These are phyloP conservation scores for Teratosphaeriaceae sp. DNA, from an alignment of 2,329 filamentous ascomycete genomes.

Conservation along the genomic window DNA sequence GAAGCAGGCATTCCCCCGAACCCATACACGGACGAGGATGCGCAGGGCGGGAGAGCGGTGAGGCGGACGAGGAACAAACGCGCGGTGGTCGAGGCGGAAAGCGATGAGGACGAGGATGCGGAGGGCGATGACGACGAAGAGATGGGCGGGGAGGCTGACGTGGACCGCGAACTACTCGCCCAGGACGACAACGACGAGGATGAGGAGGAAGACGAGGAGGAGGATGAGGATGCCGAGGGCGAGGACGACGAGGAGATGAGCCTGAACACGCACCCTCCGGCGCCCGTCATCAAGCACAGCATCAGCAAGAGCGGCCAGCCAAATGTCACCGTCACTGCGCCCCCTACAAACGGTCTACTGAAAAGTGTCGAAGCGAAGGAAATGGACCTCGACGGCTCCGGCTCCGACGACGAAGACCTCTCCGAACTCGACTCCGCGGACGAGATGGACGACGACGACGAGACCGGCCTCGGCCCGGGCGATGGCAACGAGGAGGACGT, in stretches of 20 bases:
- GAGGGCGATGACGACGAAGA: constrained; percentile 24
- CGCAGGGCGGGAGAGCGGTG: constrained; percentile 19
- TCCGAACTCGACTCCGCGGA: constrained; percentile 29
- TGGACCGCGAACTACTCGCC: constrained; percentile 20
- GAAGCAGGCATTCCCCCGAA: constrained; percentile 25
- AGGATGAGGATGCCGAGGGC: constrained; percentile 22
- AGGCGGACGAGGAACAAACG: constrained; percentile 29
- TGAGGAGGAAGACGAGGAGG: constrained; percentile 24
- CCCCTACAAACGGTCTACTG: constrained; percentile 22
- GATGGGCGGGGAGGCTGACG: constrained; percentile 30
- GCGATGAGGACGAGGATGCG: constrained; percentile 20
- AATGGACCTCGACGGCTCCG: constrained; percentile 36
- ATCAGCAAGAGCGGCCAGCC: constrained; percentile 15
- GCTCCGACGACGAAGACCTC: constrained; percentile 45
- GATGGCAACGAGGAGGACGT: constrained; percentile 37
- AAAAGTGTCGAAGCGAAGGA: constrained; percentile 47
- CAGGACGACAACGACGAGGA: constrained; percentile 14
- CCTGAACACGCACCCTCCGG: constrained; percentile 28
- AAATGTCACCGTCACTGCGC: constrained; percentile 25
- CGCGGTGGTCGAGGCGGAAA: constrained; percentile 29
- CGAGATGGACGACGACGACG: constrained; percentile 40
- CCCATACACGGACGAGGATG: constrained; percentile 22
- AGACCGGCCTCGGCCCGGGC: constrained; percentile 28
- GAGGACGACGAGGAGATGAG: constrained; percentile 32
- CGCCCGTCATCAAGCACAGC: constrained; percentile 27